These are phyloP conservation scores for Floccularia luteovirens DNA, from an alignment of 768 basidiomycete species.

Conservation along the genomic window DNA sequence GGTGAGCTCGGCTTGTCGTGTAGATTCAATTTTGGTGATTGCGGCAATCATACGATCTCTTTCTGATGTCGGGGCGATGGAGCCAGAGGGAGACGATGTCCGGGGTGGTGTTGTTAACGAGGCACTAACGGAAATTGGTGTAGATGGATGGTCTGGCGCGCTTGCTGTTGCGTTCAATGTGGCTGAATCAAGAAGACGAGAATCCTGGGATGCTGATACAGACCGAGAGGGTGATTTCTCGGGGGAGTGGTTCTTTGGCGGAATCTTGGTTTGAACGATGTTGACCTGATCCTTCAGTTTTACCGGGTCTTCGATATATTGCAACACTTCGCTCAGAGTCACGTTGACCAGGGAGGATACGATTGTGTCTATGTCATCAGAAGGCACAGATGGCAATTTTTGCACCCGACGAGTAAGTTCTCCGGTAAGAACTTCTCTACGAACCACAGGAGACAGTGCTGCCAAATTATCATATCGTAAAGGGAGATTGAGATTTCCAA, in stretches of 20 bases:
- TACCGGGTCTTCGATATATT: constrained; percentile 62
- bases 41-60: constrained; percentile 67
- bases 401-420: constrained; percentile 75
- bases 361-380: constrained; percentile 50
- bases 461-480: constrained; percentile 87
- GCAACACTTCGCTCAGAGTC: constrained; percentile 70
- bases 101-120: constrained; percentile 78
- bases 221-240: constrained; percentile 35
- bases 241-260: constrained; percentile 2
- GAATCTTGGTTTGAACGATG: constrained; percentile 21
- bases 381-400: constrained; percentile 40
- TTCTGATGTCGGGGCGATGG: constrained; percentile 50
- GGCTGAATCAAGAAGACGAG: constrained; percentile 56
- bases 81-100: constrained; percentile 74
- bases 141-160: constrained; percentile 86
- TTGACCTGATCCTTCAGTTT: constrained; percentile 62
- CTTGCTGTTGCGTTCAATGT: constrained; percentile 69
- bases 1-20: constrained; percentile 55
- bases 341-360: constrained; percentile 68
- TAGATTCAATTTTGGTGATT: constrained; percentile 54
- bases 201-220: constrained; percentile 59
- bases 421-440: constrained; percentile 79
- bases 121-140: constrained; percentile 71
- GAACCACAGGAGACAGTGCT: constrained; percentile 77
- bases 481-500: constrained; percentile 72